These are phyloP conservation scores for Helotiales sp. DNA, from an alignment of 2,329 filamentous ascomycete genomes.

Conservation along the genomic window DNA sequence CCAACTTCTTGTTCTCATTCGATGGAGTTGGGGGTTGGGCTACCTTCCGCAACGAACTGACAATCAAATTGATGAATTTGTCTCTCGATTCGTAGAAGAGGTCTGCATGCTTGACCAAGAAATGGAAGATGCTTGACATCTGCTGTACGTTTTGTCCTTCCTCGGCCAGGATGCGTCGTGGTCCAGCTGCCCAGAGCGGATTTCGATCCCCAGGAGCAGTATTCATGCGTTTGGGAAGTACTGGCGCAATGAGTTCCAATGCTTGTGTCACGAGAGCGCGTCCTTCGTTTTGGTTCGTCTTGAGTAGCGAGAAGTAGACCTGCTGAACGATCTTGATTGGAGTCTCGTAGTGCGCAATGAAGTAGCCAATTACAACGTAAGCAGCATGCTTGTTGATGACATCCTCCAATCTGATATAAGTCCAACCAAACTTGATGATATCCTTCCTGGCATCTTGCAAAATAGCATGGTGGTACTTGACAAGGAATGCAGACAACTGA, in stretches of 20 bases:
- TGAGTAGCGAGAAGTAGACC: conserved; percentile 87
- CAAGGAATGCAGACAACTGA: conserved; percentile 88
- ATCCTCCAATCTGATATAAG: conserved; percentile 96
- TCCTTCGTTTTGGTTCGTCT: conserved; percentile 94
- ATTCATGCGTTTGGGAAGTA: conserved; percentile 81
- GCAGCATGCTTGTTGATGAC: conserved; percentile 99
- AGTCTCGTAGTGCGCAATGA: conserved; percentile 95
- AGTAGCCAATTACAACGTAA: conserved; percentile 95
- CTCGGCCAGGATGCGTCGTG: conserved; percentile 86
- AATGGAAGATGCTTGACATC: conserved; percentile 96
- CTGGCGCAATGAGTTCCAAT: conserved; percentile 90
- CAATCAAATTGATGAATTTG: conserved; percentile 85
- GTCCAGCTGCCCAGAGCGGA: conserved; percentile 85
- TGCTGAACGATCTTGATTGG: conserved; percentile 94
- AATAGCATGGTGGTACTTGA: conserved; percentile 90
- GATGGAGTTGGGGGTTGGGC: conserved; percentile 80
- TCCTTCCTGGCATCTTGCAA: conserved; percentile 93
- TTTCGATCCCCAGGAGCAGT: conserved; percentile 67
- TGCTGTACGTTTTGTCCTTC: conserved; percentile 95
- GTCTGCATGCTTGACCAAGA: conserved; percentile 87
- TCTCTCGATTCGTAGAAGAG: conserved; percentile 95
- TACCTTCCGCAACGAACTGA: conserved; percentile 85
- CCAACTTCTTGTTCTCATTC: conserved; percentile 88
- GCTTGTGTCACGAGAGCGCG: conserved; percentile 90
- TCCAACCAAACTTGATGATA: conserved; percentile 99